Conservation (phyloP, 805 yeast genomes). For the Cyberlindnera galapagoensis region DNA sequence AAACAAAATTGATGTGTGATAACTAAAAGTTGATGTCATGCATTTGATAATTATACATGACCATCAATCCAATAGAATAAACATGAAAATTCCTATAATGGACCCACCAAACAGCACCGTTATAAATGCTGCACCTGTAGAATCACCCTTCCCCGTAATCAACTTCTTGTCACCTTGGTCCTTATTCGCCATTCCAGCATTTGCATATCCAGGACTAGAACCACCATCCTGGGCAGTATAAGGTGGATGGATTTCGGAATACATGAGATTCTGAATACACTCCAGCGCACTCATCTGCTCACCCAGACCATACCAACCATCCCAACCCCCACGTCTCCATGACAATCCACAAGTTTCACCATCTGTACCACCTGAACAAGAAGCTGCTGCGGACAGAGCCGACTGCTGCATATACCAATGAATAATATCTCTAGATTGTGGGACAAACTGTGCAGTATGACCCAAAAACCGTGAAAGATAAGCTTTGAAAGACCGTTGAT, state of each 20-base stretch:
- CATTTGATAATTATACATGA: background rate
- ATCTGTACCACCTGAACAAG: slow-evolving; percentile 85
- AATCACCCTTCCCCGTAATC: slow-evolving; percentile 38
- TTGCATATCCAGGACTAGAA: slow-evolving; percentile 56
- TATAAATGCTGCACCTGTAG: slow-evolving; percentile 65
- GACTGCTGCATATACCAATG: slow-evolving; percentile 36
- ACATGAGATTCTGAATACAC: slow-evolving; percentile 37
- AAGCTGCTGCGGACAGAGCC: slow-evolving; percentile 67
- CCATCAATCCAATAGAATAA: background rate
- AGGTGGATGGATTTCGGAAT: slow-evolving; percentile 43
- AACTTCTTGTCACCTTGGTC: slow-evolving; percentile 24
- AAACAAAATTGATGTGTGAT: too few species aligned
- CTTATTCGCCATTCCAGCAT: slow-evolving; percentile 44
- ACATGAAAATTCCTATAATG: slow-evolving; percentile 26
- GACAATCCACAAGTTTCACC: slow-evolving; percentile 83
- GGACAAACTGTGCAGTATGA: slow-evolving; percentile 64
- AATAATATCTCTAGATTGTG: slow-evolving; percentile 34
- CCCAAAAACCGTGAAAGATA: slow-evolving; percentile 72
- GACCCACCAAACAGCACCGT: slow-evolving; percentile 49
- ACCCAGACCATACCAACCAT: slow-evolving; percentile 74
- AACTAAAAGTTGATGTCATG: background rate
- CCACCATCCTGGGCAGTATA: slow-evolving; percentile 62
- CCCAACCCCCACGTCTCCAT: slow-evolving; percentile 70
- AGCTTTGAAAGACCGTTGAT: slow-evolving; percentile 91
- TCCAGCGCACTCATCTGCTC: slow-evolving; percentile 89